These are phyloP conservation scores for Rhododendron vialii DNA, from an alignment of 148 eudicot genomes.

Conservation along the genomic window DNA sequence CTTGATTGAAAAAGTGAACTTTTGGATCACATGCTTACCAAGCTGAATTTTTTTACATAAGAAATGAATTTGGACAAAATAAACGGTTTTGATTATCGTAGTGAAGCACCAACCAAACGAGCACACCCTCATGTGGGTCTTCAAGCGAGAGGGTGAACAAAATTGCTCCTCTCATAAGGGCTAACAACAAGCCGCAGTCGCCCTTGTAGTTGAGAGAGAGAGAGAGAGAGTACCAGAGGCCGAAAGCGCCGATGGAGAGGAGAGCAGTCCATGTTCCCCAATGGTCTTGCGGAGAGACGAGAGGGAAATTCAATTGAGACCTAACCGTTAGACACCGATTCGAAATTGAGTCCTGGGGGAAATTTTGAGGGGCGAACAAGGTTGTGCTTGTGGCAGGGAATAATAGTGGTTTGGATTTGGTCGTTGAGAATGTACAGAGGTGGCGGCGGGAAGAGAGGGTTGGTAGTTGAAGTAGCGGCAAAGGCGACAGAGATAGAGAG, in stretches of 20 bases:
- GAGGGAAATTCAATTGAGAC: conserved; percentile 39
- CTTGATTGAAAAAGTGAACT: too few relatives aligned
- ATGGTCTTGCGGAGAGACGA: conserved; percentile 63
- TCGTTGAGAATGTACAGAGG: not conserved
- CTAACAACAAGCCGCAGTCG: too few relatives aligned
- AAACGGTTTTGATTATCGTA: not conserved
- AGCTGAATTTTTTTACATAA: not conserved
- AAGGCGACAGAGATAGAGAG: not conserved
- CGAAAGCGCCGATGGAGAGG: conserved; percentile 70
- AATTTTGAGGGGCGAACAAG: not conserved
- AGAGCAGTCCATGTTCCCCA: conserved; percentile 94
- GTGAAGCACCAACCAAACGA: not conserved
- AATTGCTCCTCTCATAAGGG: too few relatives aligned
- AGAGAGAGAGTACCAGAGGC: conserved; percentile 53
- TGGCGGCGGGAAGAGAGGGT: conserved; percentile 3
- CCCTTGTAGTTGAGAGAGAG: not conserved
- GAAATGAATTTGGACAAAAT: not conserved
- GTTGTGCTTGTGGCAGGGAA: not conserved
- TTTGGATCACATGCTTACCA: too few relatives aligned
- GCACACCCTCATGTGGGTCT: not conserved
- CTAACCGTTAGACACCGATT: conserved; percentile 21
- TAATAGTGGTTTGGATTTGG: not conserved
- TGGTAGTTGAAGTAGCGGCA: conserved; percentile 2
- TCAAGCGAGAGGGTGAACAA: not conserved
- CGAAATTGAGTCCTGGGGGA: not conserved